Base-by-base conservation (phyloP, 805 yeast species). In the Lachancea lanzarotensis region DNA sequence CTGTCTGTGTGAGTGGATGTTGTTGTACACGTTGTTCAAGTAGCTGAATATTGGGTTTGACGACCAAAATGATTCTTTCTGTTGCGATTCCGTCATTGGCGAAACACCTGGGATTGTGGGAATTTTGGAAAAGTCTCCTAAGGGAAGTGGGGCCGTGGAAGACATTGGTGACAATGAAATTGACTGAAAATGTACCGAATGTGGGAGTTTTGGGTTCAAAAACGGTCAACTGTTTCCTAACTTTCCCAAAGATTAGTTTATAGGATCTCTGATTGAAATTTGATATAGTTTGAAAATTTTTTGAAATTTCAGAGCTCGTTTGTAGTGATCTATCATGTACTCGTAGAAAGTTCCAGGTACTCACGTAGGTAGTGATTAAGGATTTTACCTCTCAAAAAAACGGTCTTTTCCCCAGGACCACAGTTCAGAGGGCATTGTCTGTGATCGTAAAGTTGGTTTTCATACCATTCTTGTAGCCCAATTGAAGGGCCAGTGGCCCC, bases 41-140 rank as follows among this genome's bases (percentile, higher is more conserved):
- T 81, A 87, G 47, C 85, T 78, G 61, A 84, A 84, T 39, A 87
- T 77, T 42, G 96, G 95, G 69, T 85, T 85, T 35, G 88, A 77
- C 5, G 87, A 76, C 91, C 90, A 84, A 62, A 84, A 79, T 11
- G 62, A 55, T 26, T 52, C 61, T 22, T 77, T 76, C 47, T 74
- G 64, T 38, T 71, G 73, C 52, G 74, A 73, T 43, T 78, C 76
- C 47, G 76, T 72, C 55, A 70, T 68, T 26, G 79, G 74, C 45
- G 78, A 66, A 47, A 79, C 70, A 35, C 74, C 76, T 36, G 85
- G 82, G 49, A 80, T 68, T 13, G 84, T 74, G 27, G 85, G 75
- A 56, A 78, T 66, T 61, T 80, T 78, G 52, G 83, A 70, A 52
- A 81, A 70, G 57, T 81, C 86, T 51, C 78, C 79, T 49, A 79